Conservation (phyloP, 106 monocot genomes). For the Vanilla planifolia region DNA sequence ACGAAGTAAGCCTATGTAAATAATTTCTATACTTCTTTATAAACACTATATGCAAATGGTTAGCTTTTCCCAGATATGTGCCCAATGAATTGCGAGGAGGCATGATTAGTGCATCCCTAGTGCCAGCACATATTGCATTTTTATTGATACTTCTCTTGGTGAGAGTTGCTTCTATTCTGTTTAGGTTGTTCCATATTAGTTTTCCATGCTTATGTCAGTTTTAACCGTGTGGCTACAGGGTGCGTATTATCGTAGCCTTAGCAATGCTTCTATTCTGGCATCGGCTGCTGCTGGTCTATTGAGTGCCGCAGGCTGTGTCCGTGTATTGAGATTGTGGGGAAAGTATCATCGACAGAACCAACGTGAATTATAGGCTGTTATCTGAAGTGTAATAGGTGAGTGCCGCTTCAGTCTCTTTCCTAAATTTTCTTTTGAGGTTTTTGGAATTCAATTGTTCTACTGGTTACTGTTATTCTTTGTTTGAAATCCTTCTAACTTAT, state of each 20-base stretch:
- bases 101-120: constrained; percentile 79
- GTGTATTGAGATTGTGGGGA: constrained; percentile 48
- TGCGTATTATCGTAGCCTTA: constrained; percentile 43
- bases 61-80: constrained; percentile 46
- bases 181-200: no score
- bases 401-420: no score
- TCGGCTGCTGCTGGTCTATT: constrained; percentile 58
- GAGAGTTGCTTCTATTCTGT: neutral
- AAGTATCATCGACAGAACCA: constrained; percentile 50
- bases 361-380: constrained; percentile 41
- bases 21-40: constrained; percentile 1
- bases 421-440: no score
- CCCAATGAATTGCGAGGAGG: constrained; percentile 91
- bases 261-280: constrained; percentile 56
- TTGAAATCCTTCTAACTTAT: no score
- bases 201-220: neutral
- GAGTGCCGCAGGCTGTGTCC: constrained; percentile 53
- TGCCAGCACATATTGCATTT: constrained; percentile 68
- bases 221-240: constrained; percentile 30
- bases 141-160: constrained; percentile 61
- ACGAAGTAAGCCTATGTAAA: constrained; percentile 48
- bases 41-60: neutral
- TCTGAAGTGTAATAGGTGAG: no score
- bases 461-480: no score
- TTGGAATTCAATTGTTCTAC: no score